Base-by-base conservation (phyloP, 2,329 filamentous ascomycete genomes). In the Arthrinium puccinioides region DNA sequence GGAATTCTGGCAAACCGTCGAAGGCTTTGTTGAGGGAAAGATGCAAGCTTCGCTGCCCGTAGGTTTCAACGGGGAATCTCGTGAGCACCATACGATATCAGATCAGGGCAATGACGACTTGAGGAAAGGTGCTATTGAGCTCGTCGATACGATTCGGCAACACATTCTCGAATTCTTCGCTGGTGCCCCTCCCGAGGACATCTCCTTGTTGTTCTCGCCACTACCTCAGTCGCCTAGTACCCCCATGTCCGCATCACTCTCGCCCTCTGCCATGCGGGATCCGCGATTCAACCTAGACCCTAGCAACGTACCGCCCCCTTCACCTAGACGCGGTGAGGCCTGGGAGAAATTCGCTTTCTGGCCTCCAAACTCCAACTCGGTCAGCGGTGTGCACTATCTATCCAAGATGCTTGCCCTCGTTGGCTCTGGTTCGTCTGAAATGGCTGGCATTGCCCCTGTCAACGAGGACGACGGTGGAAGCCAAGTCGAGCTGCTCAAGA, bases 291-390 rank as follows among this genome's bases (percentile, higher is more conserved):
- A 81, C 38, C 78, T 95, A 42, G 87, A 95, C 53, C 70, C 78
- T 0, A 83, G 76, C 53, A 88, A 85, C 44, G 67, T 86, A 3
- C 89, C 87, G 2, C 79, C 81, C 9, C 80, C 82, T 2, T 87
- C 84, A 0, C 86, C 87, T 0, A 85, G 74, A 48, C 76, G 76
- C 30, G 90, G 89, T 6, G 87, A 95, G 50, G 67, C 82, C 0
- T 97, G 88, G 87, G 92, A 97, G 54, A 84, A 90, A 63, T 79
- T 92, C 59, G 90, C 89, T 0, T 98, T 97, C 60, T 97, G 90
- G 89, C 89, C 90, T 4, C 92, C 90, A 0, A 83, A 85, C 63
- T 85, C 88, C 2, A 97, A 96, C 54, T 89, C 89, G 0, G 67
- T 97, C 18, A 94, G 88, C 41, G 90, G 86, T n/a, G 86, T 90